Evolutionary conservation across 306 rosid species (phyloP), one percentile per base, ranked within the genome.

Genomic region (Macrotyloma uniflorum): DNA sequence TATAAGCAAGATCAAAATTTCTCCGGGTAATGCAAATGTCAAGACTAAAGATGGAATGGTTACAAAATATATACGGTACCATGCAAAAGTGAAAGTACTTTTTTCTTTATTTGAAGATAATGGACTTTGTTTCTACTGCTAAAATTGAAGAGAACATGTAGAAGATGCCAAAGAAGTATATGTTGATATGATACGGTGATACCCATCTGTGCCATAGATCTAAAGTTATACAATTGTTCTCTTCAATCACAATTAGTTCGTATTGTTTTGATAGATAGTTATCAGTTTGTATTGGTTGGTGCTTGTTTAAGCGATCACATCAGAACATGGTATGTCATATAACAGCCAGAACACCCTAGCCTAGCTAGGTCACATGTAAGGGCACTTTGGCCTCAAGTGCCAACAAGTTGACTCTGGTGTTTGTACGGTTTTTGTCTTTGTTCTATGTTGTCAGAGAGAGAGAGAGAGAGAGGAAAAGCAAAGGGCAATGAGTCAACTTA

Each of bases 341-440:
- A 72, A 47, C 28, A 71, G 66, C 79, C 79, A 77, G 22, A 70
- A 42, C 54, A 61, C 12, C 47, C 65, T 61, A 61, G 42, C 67
- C 50, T 42, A 77, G 47, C 16, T 38, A 47, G 74, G 85, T 77
- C 46, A 63, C 51, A 76, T 68, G 64, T 42, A 49, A 43, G 70
- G 72, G 12, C 79, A 72, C 1, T 83, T 83, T 78, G 83, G 83
- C 79, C 70, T 62, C 66, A 53, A 45, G 77, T 72, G 68, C 42
- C 38, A 70, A 76, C 67, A 70, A 79, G 89, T 85, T 85, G 86
- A 85, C 86, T 78, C 82, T 65, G 55, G 59, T 32, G 5, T 85
- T 11, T 58, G 86, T 85, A 79, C 82, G 82, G 62, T 10, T 64
- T 70, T 82, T 78, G 82, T 82, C 79, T 74, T 72, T 63, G 67